Percentiles rank a stretch among this genome's conserved stretches.
Conservation (phyloP, 2,329 filamentous ascomycete species). For the Fusarium redolens region DNA sequence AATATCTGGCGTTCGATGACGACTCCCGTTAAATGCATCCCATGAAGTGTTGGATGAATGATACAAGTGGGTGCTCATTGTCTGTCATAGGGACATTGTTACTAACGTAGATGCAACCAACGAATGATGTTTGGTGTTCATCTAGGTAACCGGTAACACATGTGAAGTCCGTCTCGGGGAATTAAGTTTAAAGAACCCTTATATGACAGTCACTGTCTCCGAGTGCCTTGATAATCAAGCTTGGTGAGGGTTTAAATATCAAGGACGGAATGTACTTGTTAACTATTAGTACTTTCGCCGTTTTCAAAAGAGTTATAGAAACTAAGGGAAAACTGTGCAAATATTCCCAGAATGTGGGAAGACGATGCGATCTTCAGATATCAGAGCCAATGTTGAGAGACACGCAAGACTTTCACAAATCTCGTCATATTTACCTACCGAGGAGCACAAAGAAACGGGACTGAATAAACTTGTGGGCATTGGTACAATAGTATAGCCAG, state of each 20-base stretch:
- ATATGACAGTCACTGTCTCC: not conserved
- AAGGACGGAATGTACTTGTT: not conserved
- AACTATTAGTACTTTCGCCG: not conserved
- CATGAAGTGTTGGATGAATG: not conserved
- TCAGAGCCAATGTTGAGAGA: not conserved
- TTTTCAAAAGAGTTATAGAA: not conserved
- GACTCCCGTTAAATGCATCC: not conserved
- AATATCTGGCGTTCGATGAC: not conserved
- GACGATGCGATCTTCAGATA: not conserved
- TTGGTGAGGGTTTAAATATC: not conserved
- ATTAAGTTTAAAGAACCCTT: not conserved
- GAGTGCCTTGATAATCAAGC: not conserved
- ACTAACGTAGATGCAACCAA: not conserved
- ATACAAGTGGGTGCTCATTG: not conserved
- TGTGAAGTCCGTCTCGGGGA: not conserved
- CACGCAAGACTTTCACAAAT: not conserved
- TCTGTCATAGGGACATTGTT: not conserved
- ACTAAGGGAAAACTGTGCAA: not conserved
- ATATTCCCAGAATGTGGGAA: not conserved
- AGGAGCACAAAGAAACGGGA: not conserved
- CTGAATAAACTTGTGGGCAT: not conserved
- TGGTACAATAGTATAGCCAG: not conserved
- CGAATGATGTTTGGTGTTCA: not conserved
- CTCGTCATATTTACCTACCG: not conserved
- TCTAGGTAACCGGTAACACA: not conserved